Evolutionary conservation across 192 early-diverging fungal species (phyloP), one percentile per base, ranked within the genome.

Genomic region (Coemansia sp.): DNA sequence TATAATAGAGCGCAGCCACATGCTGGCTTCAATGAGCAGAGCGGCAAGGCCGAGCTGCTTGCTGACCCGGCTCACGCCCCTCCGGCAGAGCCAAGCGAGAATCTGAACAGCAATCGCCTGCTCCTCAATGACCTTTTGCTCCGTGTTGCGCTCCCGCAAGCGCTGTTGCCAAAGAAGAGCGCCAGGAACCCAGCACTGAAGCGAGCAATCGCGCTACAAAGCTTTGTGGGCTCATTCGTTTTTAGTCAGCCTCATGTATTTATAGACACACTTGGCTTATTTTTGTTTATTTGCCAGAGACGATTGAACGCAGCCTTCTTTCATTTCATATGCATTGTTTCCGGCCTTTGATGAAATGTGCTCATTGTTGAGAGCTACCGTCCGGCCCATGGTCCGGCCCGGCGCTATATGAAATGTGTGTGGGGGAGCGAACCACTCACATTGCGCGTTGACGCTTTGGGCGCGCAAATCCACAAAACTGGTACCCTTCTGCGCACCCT

Each of bases 21-120:
- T 45, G 42, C 42, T 45, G 6, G n/a, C 15, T 8, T 51, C 25
- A 25, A 27, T 51, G n/a, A n/a, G n/a, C n/a, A n/a, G n/a, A n/a
- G n/a, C n/a, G n/a, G n/a, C 2, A 24, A 46, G 45, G 19, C 47
- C 24, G 15, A 1, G 47, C n/a, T 3, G 25, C 24, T n/a, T n/a
- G n/a, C n/a, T n/a, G n/a, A n/a, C n/a, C n/a, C n/a, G n/a, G n/a
- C n/a, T n/a, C n/a, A n/a, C n/a, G n/a, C n/a, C n/a, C n/a, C n/a
- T n/a, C n/a, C 45, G 45, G 45, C 45, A 46, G 39, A 14, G 39
- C 10, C 7, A 40, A 9, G 24, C 47, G 47, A 12, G 47, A 51
- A 51, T 51, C 47, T 25, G 47, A 51, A 51, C 47, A 25, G 47
- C 22, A 51, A 51, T 51, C 47, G 47, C 22, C 12, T 45, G 42